Base-by-base conservation (phyloP, 495 filamentous ascomycete genomes). In the Collariella sp. region DNA sequence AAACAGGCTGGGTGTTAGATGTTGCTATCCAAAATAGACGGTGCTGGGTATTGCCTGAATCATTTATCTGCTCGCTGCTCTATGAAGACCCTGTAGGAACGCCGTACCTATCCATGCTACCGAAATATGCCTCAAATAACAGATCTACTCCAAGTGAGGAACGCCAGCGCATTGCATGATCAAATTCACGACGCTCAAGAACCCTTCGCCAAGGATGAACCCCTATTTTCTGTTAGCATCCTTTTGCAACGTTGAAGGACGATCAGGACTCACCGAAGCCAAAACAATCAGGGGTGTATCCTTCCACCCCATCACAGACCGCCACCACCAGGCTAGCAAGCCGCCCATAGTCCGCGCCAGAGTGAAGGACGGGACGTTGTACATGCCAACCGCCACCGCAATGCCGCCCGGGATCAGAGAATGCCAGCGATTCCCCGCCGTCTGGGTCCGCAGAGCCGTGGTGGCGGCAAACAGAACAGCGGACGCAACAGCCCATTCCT, bases 331-430 rank as follows among this genome's bases (percentile, higher is more conserved):
- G 56, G 81, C 83, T 43, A 95, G 67, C 34, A 94, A 52, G 2
- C 93, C 94, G 7, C 94, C 94, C 11, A 89, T 84, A 2, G 88
- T 85, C 44, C 94, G 72, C 2, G 94, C 91, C 4, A 99, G 76
- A 0, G 94, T 97, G 61, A 99, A 99, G 0, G 88, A 93, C 0
- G 94, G 94, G 2, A 88, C 85, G 62, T 97, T 99, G 72, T 97
- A 99, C 81, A 98, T 98, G 26, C 93, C 90, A 77, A 96, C 88
- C 36, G 91, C 91, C 34, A 96, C 90, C 33, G 93, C 93, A 68
- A 98, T 97, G 1, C 93, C 93, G 2, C 93, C 90, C 0, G 93
- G 93, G 22, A 98, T 77, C 61, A 75, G 81, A 18, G 78, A 63
- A 44, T 79, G 74, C 81, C 78, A 81, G 26, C 54, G 63, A 57